phyloP scores from a whole-genome alignment of 768 basidiomycete genomes.

The Auricularia heimuer region DNA sequence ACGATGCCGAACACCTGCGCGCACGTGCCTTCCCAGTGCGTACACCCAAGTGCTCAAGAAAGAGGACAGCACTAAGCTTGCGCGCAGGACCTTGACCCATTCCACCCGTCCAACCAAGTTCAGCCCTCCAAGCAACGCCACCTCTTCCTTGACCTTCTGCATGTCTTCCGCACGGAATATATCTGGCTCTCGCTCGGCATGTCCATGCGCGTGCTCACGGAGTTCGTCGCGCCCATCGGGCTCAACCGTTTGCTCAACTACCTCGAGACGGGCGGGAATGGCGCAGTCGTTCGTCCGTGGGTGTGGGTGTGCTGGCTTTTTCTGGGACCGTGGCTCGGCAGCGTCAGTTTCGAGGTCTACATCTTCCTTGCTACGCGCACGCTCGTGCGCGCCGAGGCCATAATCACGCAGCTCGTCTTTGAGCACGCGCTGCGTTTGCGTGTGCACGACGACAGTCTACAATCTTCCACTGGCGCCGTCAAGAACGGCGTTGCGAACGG shows the following conservation, averaged over 20 bases:
- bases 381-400: slow-evolving; percentile 25
- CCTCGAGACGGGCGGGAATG: slow-evolving; percentile 28
- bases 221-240: not conserved
- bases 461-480: not conserved
- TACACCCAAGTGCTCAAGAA: not conserved
- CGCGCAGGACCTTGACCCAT: not conserved
- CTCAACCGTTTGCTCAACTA: slow-evolving; percentile 13
- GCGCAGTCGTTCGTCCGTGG: slow-evolving; percentile 33
- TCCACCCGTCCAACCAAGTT: not conserved
- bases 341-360: slow-evolving; percentile 22
- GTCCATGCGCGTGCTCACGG: not conserved
- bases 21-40: not conserved
- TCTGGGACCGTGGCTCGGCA: slow-evolving; percentile 14
- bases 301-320: slow-evolving; percentile 26
- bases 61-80: too few species aligned
- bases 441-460: slow-evolving; percentile 22
- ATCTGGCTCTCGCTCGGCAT: not conserved
- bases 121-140: not conserved
- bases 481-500: not conserved
- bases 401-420: slow-evolving; percentile 30
- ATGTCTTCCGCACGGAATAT: not conserved
- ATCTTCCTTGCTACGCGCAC: slow-evolving; percentile 2
- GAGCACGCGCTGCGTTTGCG: slow-evolving; percentile 28
- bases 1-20: slow-evolving; percentile 21
- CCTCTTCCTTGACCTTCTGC: not conserved